phyloP scores from a whole-genome alignment of 2,329 filamentous ascomycete genomes.

The Diaporthe sp. region DNA sequence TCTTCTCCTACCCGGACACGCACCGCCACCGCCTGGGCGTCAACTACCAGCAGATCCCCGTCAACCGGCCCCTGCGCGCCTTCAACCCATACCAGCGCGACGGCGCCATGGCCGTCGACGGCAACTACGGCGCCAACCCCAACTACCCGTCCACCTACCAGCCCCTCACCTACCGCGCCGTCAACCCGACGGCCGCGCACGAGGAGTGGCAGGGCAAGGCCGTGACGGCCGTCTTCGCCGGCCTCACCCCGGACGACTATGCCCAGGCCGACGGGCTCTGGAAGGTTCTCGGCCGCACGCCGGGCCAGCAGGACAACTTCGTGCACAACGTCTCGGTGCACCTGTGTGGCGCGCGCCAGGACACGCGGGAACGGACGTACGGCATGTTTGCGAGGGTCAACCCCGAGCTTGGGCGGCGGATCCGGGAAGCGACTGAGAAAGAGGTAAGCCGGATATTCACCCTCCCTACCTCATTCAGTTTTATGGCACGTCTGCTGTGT shows the following conservation, averaged over 20 bases:
- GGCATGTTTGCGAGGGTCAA: slow-evolving; percentile 73
- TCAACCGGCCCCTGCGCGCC: slow-evolving; percentile 69
- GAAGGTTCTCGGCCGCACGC: slow-evolving; percentile 61
- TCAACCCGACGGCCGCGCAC: slow-evolving; percentile 58
- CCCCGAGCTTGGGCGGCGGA: slow-evolving; percentile 63
- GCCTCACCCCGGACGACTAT: slow-evolving; percentile 64
- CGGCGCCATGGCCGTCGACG: slow-evolving; percentile 78
- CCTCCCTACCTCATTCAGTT: background rate
- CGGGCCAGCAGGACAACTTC: slow-evolving; percentile 74
- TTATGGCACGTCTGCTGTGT: background rate
- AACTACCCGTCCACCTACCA: slow-evolving; percentile 70
- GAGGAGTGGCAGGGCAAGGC: slow-evolving; percentile 64
- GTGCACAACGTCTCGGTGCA: slow-evolving; percentile 72
- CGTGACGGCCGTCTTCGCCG: slow-evolving; percentile 59
- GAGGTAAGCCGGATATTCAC: slow-evolving; percentile 44
- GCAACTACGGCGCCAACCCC: slow-evolving; percentile 72
- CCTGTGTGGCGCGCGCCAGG: slow-evolving; percentile 65
- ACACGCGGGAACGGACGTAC: slow-evolving; percentile 71
- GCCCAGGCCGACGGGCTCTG: slow-evolving; percentile 64
- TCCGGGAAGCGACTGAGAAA: slow-evolving; percentile 68
- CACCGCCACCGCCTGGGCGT: slow-evolving; percentile 74
- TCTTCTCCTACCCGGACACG: slow-evolving; percentile 74
- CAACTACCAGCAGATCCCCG: slow-evolving; percentile 76
- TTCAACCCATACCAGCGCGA: slow-evolving; percentile 82
- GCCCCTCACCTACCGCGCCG: slow-evolving; percentile 58